phyloP scores from a whole-genome alignment of 495 filamentous ascomycete species.

The Talaromyces liani region DNA sequence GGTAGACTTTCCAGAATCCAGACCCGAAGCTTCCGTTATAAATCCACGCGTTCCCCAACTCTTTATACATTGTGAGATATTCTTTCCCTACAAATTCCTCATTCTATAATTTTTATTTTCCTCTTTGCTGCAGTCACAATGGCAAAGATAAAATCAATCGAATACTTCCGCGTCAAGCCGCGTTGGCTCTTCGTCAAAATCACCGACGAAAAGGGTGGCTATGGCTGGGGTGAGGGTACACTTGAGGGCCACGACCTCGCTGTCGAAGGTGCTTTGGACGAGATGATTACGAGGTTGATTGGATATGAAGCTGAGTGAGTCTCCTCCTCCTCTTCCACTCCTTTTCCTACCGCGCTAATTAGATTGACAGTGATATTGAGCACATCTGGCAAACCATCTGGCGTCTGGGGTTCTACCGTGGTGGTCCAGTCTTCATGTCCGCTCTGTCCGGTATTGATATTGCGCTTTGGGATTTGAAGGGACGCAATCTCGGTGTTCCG shows the following conservation, averaged over 20 bases:
- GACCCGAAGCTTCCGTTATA: not conserved
- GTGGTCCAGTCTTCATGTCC: constrained; percentile 80
- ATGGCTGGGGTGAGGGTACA: constrained; percentile 75
- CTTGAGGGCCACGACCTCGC: constrained; percentile 71
- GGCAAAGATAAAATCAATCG: constrained; percentile 61
- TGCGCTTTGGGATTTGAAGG: constrained; percentile 76
- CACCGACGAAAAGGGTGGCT: constrained; percentile 51
- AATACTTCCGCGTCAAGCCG: constrained; percentile 68
- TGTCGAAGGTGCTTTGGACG: constrained; percentile 67
- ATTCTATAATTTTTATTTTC: not conserved
- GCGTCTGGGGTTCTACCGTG: constrained; percentile 68
- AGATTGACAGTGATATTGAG: constrained; percentile 60
- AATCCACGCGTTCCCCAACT: not conserved
- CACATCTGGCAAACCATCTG: constrained; percentile 71
- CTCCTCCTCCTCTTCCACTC: not conserved
- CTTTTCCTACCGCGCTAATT: not conserved
- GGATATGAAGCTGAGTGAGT: constrained; percentile 68
- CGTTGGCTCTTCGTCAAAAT: constrained; percentile 79
- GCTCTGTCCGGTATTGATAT: constrained; percentile 76
- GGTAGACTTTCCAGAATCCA: not conserved
- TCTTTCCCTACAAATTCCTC: not conserved
- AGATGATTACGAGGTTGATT: constrained; percentile 52
- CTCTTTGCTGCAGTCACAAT: constrained; percentile 26
- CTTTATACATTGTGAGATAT: not conserved
- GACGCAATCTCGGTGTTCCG: constrained; percentile 53